phyloP scores from a whole-genome alignment of 805 yeast species.

The Ogataea paraovalis region DNA sequence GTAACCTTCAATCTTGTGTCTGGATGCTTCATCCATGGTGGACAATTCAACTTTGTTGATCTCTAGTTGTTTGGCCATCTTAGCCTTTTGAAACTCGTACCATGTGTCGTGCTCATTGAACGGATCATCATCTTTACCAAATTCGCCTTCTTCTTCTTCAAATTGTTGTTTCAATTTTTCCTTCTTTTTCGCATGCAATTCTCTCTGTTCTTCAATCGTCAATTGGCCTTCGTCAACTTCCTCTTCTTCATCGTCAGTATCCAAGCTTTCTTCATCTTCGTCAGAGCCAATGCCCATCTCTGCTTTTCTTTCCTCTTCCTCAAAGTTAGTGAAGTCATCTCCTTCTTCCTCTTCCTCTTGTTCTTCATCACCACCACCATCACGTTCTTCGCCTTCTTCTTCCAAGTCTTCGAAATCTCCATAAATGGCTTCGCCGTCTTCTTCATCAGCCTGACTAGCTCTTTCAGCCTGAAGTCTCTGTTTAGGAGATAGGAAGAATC shows the following conservation, averaged over 20 bases:
- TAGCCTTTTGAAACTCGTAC: slow-evolving; percentile 96
- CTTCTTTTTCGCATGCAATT: slow-evolving; percentile 80
- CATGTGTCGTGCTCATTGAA: slow-evolving; percentile 85
- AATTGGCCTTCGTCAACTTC: slow-evolving; percentile 38
- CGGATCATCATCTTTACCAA: slow-evolving; percentile 66
- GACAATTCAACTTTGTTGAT: slow-evolving; percentile 81
- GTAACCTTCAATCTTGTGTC: slow-evolving; percentile 84
- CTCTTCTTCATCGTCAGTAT: slow-evolving; percentile 41
- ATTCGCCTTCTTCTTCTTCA: slow-evolving; percentile 75
- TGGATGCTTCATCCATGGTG: slow-evolving; percentile 67
- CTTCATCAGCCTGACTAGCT: slow-evolving; percentile 30
- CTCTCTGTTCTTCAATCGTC: slow-evolving; percentile 72
- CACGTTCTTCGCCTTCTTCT: slow-evolving; percentile 22
- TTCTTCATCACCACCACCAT: slow-evolving; percentile 34
- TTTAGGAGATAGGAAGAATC: slow-evolving; percentile 55
- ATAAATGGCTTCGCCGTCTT: slow-evolving; percentile 46
- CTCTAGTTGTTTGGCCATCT: slow-evolving; percentile 92
- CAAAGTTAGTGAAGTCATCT: slow-evolving; percentile 54
- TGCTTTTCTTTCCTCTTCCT: slow-evolving; percentile 44
- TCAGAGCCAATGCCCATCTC: slow-evolving; percentile 31
- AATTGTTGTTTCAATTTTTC: slow-evolving; percentile 85
- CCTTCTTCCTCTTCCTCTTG: slow-evolving; percentile 31
- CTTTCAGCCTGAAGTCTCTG: slow-evolving; percentile 30
- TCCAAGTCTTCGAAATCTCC: slow-evolving; percentile 38
- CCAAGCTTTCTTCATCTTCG: slow-evolving; percentile 38